Base-by-base conservation (phyloP, 1,284 basidiomycete species). In the Microbotryomycetes sp. region DNA sequence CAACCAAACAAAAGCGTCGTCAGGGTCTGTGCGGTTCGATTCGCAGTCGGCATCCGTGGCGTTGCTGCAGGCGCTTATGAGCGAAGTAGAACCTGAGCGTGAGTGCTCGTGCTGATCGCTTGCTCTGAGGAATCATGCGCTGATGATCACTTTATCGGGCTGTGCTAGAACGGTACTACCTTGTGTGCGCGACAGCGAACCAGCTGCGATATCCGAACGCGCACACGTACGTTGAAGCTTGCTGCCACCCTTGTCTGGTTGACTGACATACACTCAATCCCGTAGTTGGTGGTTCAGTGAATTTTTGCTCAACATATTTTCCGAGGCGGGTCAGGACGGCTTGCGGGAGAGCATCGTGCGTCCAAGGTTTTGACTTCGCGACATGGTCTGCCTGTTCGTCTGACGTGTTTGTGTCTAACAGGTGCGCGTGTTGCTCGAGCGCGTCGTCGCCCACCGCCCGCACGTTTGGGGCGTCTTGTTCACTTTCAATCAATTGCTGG, bases 381-480 rank as follows among this genome's bases (percentile, higher is more conserved):
- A 1, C 4, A 6, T 21, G 7, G 48, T 15, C 24, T 16, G 5
- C 21, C 31, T 54, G 15, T 35, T n/a, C n/a, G n/a, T n/a, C n/a
- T n/a, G n/a, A n/a, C n/a, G n/a, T n/a, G n/a, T n/a, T n/a, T n/a
- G n/a, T n/a, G n/a, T n/a, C n/a, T 13, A 24, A 13, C 51, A 64
- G 62, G 55, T 89, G 46, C 87, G 88, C 61, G 90, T 96, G 29
- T 81, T 98, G 28, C 80, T 98, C 68, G 93, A 97, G 75, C 85
- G 94, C 45, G 88, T 97, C 76, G 84, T 97, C 61, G 91, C 91
- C 57, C 85, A 91, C 73, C 85, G 91, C 48, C 94, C 94, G 56
- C 93, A 97, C 73, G 92, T 94, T n/a, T 97, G 92, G 91, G 94
- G 93, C 61, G 85, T 92, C 48, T 78, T 97, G 64, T 85, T 91